A percentile compares a stretch with the other conserved stretches of the same genome.
phyloP scores from a whole-genome alignment of 2,329 filamentous ascomycete genomes.

The Colletotrichum sp. region DNA sequence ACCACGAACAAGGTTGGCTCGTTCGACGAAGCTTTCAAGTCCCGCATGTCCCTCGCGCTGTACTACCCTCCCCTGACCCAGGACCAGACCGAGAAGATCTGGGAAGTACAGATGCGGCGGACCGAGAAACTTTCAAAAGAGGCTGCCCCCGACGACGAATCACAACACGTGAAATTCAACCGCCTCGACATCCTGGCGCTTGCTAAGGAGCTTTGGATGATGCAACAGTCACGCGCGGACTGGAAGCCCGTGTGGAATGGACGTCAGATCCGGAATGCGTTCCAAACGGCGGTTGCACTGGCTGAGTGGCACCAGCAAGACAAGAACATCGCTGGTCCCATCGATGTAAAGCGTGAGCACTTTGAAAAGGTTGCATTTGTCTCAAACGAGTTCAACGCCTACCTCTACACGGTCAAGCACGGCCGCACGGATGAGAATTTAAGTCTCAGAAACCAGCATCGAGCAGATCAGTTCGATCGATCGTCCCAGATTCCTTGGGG shows the following conservation, averaged over 20 bases:
- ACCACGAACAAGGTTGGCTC: constrained; percentile 53
- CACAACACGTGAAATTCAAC: constrained; percentile 35
- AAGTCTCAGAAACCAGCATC: too few species aligned
- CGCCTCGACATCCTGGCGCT: constrained; percentile 38
- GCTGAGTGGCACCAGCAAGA: constrained; percentile 37
- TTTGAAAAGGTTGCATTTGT: too few species aligned
- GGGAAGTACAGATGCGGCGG: constrained; percentile 39
- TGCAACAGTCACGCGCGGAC: background rate
- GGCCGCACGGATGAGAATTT: too few species aligned
- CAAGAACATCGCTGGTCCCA: too few species aligned
- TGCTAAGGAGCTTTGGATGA: background rate
- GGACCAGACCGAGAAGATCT: constrained; percentile 45
- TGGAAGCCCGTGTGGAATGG: constrained; percentile 42
- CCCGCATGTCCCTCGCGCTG: constrained; percentile 48
- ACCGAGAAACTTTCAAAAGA: constrained; percentile 21
- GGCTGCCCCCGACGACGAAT: constrained; percentile 33
- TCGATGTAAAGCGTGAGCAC: too few species aligned
- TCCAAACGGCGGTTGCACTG: constrained; percentile 49
- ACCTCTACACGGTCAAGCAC: too few species aligned
- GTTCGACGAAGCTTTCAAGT: constrained; percentile 54
- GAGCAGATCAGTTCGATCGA: too few species aligned
- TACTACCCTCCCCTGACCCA: constrained; percentile 41
- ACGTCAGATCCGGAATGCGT: constrained; percentile 46
- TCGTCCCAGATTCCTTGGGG: too few species aligned
- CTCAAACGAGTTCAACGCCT: too few species aligned